phyloP scores from a whole-genome alignment of 257 asterid genomes.

The Lavandula angustifolia region DNA sequence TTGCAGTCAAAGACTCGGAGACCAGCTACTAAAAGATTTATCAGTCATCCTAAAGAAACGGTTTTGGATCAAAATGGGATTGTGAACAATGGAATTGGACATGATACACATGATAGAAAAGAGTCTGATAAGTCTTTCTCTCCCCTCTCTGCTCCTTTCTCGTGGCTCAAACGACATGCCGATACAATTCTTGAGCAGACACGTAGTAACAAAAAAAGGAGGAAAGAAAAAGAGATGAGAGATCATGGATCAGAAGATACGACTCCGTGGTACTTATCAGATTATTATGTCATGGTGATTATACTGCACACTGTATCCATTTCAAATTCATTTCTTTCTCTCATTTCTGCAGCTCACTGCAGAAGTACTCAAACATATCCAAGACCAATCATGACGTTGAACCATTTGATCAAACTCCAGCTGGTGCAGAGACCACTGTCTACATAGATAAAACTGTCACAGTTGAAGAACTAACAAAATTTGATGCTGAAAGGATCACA shows the following conservation, averaged over 20 bases:
- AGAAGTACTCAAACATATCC: slow-evolving; percentile 38
- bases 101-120: slow-evolving; percentile 33
- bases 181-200: slow-evolving; percentile 79
- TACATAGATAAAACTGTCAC: slow-evolving; percentile 70
- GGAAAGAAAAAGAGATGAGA: slow-evolving; percentile 48
- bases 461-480: slow-evolving; percentile 56
- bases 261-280: slow-evolving; percentile 49
- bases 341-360: slow-evolving; percentile 36
- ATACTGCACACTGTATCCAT: slow-evolving; percentile 7
- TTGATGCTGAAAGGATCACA: slow-evolving; percentile 44
- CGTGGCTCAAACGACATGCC: slow-evolving; percentile 91
- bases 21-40: slow-evolving; percentile 35
- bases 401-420: slow-evolving; percentile 36
- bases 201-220: slow-evolving; percentile 60
- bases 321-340: slow-evolving; percentile 15
- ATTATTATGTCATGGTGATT: slow-evolving; percentile 5
- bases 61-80: slow-evolving; percentile 42
- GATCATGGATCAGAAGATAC: slow-evolving; percentile 42
- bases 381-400: slow-evolving; percentile 35
- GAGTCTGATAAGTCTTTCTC: slow-evolving; percentile 52
- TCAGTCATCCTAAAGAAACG: slow-evolving; percentile 35
- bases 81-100: slow-evolving; percentile 44
- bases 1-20: slow-evolving; percentile 43
- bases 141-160: slow-evolving; percentile 73
- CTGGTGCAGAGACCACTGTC: slow-evolving; percentile 54